Evolutionary conservation across 306 rosid species (phyloP).

Genomic region (Luffa aegyptiaca): DNA sequence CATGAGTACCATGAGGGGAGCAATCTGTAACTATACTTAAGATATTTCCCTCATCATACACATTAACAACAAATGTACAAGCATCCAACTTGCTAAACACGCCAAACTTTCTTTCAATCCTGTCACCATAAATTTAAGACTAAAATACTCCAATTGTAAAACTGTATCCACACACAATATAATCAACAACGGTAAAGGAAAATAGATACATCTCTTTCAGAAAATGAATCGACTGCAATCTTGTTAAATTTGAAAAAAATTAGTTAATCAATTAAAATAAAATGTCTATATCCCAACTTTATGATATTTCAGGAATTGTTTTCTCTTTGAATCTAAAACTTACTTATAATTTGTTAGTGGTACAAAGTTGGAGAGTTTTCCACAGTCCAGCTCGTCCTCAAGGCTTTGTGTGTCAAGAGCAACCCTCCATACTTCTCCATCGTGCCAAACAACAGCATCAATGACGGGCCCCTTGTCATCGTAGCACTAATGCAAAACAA

Average conservation of each 20-base stretch:
- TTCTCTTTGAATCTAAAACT: conserved; percentile 12
- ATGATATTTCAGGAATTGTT: background rate
- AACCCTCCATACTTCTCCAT: conserved; percentile 93
- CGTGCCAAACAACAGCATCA: conserved; percentile 97
- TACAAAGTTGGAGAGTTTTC: conserved; percentile 69
- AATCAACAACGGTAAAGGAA: background rate
- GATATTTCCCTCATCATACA: conserved; percentile 72
- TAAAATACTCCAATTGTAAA: background rate
- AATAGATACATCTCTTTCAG: background rate
- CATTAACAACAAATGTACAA: conserved; percentile 77
- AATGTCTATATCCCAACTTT: background rate
- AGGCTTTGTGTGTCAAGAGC: conserved; percentile 87
- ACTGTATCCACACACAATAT: background rate
- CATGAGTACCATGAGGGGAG: conserved; percentile 96
- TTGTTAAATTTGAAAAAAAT: background rate
- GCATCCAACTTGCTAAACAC: conserved; percentile 95
- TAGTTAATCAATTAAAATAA: background rate
- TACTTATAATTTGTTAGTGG: conserved; percentile 92
- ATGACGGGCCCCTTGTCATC: conserved; percentile 84
- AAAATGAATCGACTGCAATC: background rate
- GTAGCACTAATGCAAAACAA: conserved; percentile 51
- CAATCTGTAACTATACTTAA: conserved; percentile 87
- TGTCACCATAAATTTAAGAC: conserved; percentile 17
- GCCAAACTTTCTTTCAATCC: conserved; percentile 69
- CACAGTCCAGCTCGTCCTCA: conserved; percentile 63